Evolutionary conservation across 257 asterid genomes (phyloP).

Genomic region (Solanum arcanum): DNA sequence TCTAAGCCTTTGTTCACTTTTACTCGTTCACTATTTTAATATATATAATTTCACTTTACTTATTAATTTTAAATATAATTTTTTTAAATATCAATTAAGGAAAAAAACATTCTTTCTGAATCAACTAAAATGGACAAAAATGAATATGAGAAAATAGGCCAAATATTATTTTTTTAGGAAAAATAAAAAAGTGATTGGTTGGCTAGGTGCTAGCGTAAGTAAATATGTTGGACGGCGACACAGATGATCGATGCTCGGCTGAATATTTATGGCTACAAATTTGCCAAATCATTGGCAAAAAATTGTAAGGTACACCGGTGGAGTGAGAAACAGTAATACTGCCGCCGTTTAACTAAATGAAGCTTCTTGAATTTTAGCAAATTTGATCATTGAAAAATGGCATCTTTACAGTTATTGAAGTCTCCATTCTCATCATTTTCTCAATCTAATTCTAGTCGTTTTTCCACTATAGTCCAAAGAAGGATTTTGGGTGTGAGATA

Average conservation of each 20-base stretch:
- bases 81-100: too few species aligned
- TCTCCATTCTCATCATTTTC: conserved; percentile 11
- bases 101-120: background rate
- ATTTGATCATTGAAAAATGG: conserved; percentile 21
- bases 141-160: background rate
- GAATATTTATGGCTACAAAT: background rate
- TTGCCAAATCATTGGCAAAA: background rate
- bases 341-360: background rate
- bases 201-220: background rate
- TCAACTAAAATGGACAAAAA: background rate
- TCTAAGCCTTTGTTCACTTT: too few species aligned
- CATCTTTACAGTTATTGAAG: conserved; percentile 51
- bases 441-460: conserved; percentile 17
- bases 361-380: background rate
- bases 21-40: too few species aligned
- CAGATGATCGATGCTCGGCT: background rate
- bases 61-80: too few species aligned
- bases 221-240: background rate
- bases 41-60: too few species aligned
- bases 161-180: background rate
- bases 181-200: background rate
- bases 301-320: background rate
- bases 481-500: conserved; percentile 14
- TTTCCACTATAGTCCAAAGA: background rate
- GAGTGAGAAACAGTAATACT: background rate